Base-by-base conservation (phyloP, 805 yeast genomes). In the Candida schatavii region DNA sequence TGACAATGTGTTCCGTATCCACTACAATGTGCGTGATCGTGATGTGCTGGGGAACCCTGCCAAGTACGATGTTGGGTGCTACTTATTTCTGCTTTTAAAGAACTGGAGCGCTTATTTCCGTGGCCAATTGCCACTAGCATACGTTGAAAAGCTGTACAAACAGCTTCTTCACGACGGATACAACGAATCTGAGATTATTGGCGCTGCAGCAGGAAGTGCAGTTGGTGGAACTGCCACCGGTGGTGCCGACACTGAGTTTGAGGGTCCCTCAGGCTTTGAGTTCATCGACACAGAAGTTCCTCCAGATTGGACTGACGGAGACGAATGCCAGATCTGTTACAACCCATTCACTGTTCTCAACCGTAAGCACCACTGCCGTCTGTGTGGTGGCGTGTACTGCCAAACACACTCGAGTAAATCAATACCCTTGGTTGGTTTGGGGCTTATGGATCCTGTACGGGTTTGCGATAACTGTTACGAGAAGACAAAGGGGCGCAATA, bases 281-380 rank as follows among this genome's bases (percentile, higher is more conserved):
- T 80, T 90, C 59, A 78, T 91, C 37, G 97, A 91, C 54, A 78
- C 96, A 2, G 85, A 81, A 46, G 90, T 90, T 3, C 97, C 99
- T 2, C 98, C 99, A 0, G 97, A 89, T 52, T 93, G 99, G 99
- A 83, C 86, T 18, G 99, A 93, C 56, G 85, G 90, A 9, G 96
- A 88, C 52, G 88, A 88, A 3, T 93, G 99, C 62, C 90, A 93
- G 97, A 80, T 88, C 42, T 88, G 97, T 51, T 88, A 95, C 39
- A 79, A 74, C 32, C 67, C 82, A 13, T 93, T 93, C 57, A 72
- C 93, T 1, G 75, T 91, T 57, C 68, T 90, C 46, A 89, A 87
- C 59, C 75, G 99, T 56, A 89, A 91, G 59, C 99, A 93, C 61
- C 99, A 93, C 64, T 93, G 99, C 62, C 76, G 99, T 40, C 85